These are phyloP conservation scores for Saturnispora halmiae DNA, from an alignment of 805 yeast genomes.

Conservation along the genomic window DNA sequence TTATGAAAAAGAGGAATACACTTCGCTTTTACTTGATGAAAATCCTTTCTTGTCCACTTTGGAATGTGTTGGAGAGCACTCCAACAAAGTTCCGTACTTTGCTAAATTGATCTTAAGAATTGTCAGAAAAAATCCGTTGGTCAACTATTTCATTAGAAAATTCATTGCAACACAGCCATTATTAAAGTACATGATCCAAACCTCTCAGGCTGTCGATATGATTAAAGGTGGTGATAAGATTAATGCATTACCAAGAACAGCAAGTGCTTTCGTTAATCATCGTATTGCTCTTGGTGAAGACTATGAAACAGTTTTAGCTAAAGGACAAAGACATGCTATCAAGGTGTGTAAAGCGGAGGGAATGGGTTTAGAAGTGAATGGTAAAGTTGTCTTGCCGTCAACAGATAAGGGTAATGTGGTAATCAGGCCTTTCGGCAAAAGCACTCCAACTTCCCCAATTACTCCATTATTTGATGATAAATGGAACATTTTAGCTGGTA, in stretches of 20 bases:
- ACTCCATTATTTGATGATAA: slow-evolving; percentile 35
- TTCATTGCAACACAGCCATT: slow-evolving; percentile 29
- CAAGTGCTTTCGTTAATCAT: slow-evolving; percentile 47
- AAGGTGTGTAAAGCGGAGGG: slow-evolving; percentile 29
- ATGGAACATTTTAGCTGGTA: slow-evolving; percentile 54
- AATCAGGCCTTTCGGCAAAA: slow-evolving; percentile 15
- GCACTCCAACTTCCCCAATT: slow-evolving; percentile 30
- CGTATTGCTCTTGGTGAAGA: slow-evolving; percentile 35
- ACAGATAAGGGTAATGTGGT: slow-evolving; percentile 18
- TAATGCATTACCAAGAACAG: slow-evolving; percentile 66
- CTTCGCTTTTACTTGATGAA: slow-evolving; percentile 35
- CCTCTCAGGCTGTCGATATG: slow-evolving; percentile 61
- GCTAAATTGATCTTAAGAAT: slow-evolving; percentile 22
- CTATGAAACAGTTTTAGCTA: slow-evolving; percentile 37
- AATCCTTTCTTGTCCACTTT: slow-evolving; percentile 53
- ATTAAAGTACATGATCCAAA: slow-evolving; percentile 38
- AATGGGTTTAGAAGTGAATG: slow-evolving; percentile 34
- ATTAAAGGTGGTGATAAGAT: slow-evolving; percentile 65
- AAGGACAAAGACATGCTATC: slow-evolving; percentile 25
- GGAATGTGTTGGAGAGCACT: slow-evolving; percentile 55
- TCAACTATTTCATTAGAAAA: slow-evolving; percentile 28
- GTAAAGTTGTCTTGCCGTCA: slow-evolving; percentile 20
- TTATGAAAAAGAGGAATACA: slow-evolving; percentile 50
- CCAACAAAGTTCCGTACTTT: slow-evolving; percentile 13
- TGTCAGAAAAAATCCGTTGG: slow-evolving; percentile 29